Evolutionary conservation across 2,329 filamentous ascomycete genomes (phyloP).

Genomic region (Xylariaceae sp.): DNA sequence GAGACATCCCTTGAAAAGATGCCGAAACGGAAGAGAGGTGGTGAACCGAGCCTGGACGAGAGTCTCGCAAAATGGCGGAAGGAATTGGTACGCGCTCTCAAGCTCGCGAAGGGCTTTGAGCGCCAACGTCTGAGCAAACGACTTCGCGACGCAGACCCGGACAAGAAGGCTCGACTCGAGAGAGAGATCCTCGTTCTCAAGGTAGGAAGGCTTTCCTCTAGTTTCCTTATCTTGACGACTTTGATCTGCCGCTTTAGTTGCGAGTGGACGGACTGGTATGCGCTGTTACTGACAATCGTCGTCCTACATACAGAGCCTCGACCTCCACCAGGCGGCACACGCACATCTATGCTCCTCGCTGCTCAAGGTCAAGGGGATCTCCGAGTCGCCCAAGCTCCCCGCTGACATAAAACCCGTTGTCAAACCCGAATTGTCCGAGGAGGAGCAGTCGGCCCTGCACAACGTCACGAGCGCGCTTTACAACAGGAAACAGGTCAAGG

Average conservation of each 20-base stretch:
- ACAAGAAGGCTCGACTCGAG: slow-evolving; percentile 56
- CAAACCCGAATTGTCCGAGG: slow-evolving; percentile 47
- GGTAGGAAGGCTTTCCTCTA: slow-evolving; percentile 36
- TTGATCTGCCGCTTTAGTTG: too few species aligned
- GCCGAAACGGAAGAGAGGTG: slow-evolving; percentile 47
- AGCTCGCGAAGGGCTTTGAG: slow-evolving; percentile 70
- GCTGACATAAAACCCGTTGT: slow-evolving; percentile 42
- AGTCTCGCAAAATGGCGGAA: slow-evolving; percentile 52
- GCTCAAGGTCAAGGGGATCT: slow-evolving; percentile 48
- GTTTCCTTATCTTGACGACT: too few species aligned
- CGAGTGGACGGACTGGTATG: too few species aligned
- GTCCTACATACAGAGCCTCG: slow-evolving; percentile 40
- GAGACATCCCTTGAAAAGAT: slow-evolving; percentile 8
- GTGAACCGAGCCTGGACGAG: slow-evolving; percentile 43
- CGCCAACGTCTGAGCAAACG: slow-evolving; percentile 67
- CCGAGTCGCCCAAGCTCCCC: slow-evolving; percentile 46
- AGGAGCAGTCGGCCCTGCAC: slow-evolving; percentile 47
- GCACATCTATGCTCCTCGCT: slow-evolving; percentile 51
- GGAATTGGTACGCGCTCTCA: slow-evolving; percentile 61
- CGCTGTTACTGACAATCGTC: background rate
- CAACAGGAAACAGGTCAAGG: slow-evolving; percentile 46
- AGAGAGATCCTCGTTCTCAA: slow-evolving; percentile 54
- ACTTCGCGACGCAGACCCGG: slow-evolving; percentile 43
- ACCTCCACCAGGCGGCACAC: slow-evolving; percentile 52
- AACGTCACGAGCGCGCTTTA: slow-evolving; percentile 56